Percentiles rank a stretch among this genome's conserved stretches.
These are phyloP conservation scores for Sonneratia caseolaris DNA, from an alignment of 345 rosid genomes.

Conservation along the genomic window DNA sequence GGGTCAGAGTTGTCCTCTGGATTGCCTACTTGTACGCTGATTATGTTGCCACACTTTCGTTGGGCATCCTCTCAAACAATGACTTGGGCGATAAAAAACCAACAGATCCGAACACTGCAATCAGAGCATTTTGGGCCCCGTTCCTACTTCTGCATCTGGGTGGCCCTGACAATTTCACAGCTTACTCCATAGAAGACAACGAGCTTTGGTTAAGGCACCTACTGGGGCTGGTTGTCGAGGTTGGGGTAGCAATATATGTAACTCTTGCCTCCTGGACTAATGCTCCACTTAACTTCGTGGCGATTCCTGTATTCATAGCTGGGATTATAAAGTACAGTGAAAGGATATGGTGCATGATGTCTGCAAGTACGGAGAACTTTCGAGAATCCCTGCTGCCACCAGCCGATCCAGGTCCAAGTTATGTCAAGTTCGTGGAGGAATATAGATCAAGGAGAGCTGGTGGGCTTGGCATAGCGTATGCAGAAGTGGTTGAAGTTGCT, in stretches of 20 bases:
- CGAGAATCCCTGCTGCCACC: too few relatives aligned
- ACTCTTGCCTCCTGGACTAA: too few relatives aligned
- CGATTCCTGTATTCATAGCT: too few relatives aligned
- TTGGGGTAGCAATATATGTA: constrained; percentile 1
- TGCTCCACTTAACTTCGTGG: too few relatives aligned
- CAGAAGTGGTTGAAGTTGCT: too few relatives aligned
- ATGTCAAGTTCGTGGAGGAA: too few relatives aligned
- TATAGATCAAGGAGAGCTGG: too few relatives aligned
- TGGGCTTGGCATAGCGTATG: too few relatives aligned
- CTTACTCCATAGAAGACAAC: constrained; percentile 21
- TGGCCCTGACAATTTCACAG: constrained; percentile 19
- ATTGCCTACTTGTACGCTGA: constrained; percentile 19
- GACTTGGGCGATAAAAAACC: neutral
- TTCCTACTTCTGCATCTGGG: constrained; percentile 24
- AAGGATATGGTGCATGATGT: too few relatives aligned
- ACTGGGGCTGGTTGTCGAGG: constrained; percentile 12
- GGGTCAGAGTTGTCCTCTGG: constrained; percentile 10
- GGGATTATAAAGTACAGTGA: too few relatives aligned
- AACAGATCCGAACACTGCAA: neutral
- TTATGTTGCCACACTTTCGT: constrained; percentile 14
- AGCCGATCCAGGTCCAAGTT: too few relatives aligned
- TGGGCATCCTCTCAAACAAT: constrained; percentile 15
- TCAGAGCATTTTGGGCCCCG: constrained; percentile 22
- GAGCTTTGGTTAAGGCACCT: constrained; percentile 23
- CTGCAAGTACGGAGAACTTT: too few relatives aligned